Conservation (phyloP, 306 rosid genomes). For the Castanospermum australe region DNA sequence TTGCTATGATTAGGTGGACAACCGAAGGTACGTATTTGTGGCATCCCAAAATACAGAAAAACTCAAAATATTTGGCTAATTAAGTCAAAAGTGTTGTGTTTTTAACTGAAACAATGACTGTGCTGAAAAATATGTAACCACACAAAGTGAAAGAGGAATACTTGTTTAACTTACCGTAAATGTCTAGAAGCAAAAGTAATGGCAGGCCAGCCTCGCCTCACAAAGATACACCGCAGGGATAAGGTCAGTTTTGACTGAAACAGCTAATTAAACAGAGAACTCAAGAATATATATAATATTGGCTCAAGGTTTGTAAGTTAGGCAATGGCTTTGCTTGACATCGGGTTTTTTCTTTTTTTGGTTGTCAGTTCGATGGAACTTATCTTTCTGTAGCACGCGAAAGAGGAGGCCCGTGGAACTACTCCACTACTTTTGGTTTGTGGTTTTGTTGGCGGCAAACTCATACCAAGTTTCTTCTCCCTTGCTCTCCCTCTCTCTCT, state of each 20-base stretch:
- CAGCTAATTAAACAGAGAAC: background rate
- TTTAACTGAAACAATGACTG: background rate
- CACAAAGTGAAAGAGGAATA: background rate
- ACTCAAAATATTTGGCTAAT: background rate
- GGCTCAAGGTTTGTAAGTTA: background rate
- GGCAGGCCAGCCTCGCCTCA: background rate
- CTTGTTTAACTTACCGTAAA: background rate
- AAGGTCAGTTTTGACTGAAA: background rate
- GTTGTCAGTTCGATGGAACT: conserved; percentile 28
- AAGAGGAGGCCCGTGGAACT: conserved; percentile 23
- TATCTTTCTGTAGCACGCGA: conserved; percentile 39
- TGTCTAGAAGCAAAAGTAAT: background rate
- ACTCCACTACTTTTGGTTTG: conserved; percentile 41
- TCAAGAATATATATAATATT: background rate
- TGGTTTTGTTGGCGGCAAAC: conserved; percentile 24
- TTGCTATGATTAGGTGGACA: background rate
- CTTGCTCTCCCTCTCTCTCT: background rate
- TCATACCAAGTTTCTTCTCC: conserved; percentile 8
- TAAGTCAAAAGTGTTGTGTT: background rate
- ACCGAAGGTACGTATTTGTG: background rate
- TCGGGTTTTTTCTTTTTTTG: conserved; percentile 16
- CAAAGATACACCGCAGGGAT: no score
- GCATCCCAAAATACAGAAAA: background rate
- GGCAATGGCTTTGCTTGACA: conserved; percentile 26
- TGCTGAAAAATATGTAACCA: background rate